Base-by-base conservation (phyloP, 2,329 filamentous ascomycete genomes). In the Cercospora sp. region DNA sequence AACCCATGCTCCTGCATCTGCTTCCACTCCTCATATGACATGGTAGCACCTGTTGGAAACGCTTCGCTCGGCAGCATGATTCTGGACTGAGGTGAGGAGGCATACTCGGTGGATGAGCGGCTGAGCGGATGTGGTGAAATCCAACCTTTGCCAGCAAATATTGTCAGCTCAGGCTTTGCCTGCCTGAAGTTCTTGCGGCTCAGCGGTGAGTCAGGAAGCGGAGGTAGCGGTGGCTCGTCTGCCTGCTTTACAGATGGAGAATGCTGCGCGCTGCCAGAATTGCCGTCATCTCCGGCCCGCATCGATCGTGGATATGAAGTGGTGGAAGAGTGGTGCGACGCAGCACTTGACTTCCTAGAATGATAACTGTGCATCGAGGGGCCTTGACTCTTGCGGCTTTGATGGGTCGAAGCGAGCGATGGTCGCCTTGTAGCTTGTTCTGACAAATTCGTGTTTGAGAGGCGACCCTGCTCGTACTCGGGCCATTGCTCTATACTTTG, bases 61-160 rank as follows among this genome's bases (percentile, higher is more conserved):
- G 69, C 69, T 9, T 71, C 63, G n/a, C 66, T 63, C 1, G 72
- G 74, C 13, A 76, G 61, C 4, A 69, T 53, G 24, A 77, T 73
- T 30, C 61, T 69, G 6, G 73, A 73, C 60, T 75, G 73, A 32
- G 71, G 72, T 8, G 72, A 67, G 12, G 73, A 71, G 7, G 67
- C 67, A 2, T 69, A 13, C 5, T 69, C 67, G 2, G 67, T 69
- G 0, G 71, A 61, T 9, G 74, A 68, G 21, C 67, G 58, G 51
- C 76, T 77, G 2, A 77, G 70, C 5, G 76, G 76, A 37, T 78
- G 76, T 8, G 76, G 76, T n/a, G 76, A 75, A 49, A 78, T 77
- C 76, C 76, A 78, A 55, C 76, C 76, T 58, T 69, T 70, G 49
- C 76, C 76, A 5, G 76, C 76, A 43, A 76, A 77, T 18, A 76